Evolutionary conservation across 345 rosid species (phyloP), one percentile per base, ranked within the genome.

Genomic region (Trapa bicornis): DNA sequence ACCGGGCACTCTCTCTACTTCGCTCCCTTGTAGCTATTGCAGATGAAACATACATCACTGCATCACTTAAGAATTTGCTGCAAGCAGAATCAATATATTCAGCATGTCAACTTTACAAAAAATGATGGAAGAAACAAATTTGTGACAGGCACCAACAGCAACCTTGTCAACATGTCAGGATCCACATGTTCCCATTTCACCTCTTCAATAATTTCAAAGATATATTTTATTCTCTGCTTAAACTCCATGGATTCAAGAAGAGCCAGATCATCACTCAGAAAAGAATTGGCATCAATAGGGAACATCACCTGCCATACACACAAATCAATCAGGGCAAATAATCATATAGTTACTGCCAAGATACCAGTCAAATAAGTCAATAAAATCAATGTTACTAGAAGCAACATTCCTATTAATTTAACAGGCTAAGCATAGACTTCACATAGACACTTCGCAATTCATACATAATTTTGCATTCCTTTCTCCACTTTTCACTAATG

Each of bases 151-250:
- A n/a, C 33, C 13, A 37, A 68, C 16, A 13, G 68, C 71, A 76
- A 94, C 97, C 99, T 94, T 79, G 96, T 91, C 68, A 91, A 78
- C 79, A 82, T 65, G 79, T 91, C 96, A 16, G 99, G 97, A 79
- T 91, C 96, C 61, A 81, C 70, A 66, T 81, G 91, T 74, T 80
- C 80, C 97, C 97, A 94, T 64, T 83, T 84, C 53, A 87, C 87
- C 78, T 74, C 88, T 76, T 88, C 97, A 77, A 94, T 80, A 70
- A 94, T 83, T 77, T 91, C 92, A 71, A 67, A 75, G 66, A 91
- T 75, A 69, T 92, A 85, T 72, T 94, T 86, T 72, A 86, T 80
- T 78, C 92, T 83, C 69, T 86, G 87, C 78, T 84, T 94, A 61
- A 82, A 86, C 80, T 94, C 99, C 78, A 94, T 82, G 3, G 88